These are phyloP conservation scores for Boletus eberwhitei DNA, from an alignment of 768 basidiomycete genomes.

Conservation along the genomic window DNA sequence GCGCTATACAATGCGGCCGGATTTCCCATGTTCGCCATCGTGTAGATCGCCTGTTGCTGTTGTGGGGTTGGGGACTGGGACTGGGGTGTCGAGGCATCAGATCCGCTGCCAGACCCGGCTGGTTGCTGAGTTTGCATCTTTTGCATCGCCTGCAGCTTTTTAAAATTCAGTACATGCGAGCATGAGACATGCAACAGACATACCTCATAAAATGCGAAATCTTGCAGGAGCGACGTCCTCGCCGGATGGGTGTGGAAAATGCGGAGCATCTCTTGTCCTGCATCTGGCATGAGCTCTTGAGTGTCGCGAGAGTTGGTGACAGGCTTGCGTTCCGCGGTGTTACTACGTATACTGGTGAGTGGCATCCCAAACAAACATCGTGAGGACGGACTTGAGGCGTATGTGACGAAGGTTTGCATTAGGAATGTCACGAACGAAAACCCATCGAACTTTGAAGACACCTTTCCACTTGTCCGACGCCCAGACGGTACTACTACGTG, in stretches of 20 bases:
- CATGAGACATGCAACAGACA: constrained; percentile 11
- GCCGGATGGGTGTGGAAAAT: constrained; percentile 95
- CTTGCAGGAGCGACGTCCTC: constrained; percentile 89
- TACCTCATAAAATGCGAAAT: constrained; percentile 91
- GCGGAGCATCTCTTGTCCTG: constrained; percentile 93
- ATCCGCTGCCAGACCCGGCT: constrained; percentile 24
- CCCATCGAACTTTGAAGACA: constrained; percentile 97
- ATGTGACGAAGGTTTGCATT: constrained; percentile 89
- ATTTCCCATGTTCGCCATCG: constrained; percentile 39
- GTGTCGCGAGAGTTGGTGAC: constrained; percentile 98
- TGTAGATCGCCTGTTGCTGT: constrained; percentile 49
- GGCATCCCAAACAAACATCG: background rate
- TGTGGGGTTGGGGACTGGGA: constrained; percentile 40
- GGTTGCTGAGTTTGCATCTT: constrained; percentile 46
- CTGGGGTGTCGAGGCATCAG: constrained; percentile 31
- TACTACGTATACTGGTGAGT: constrained; percentile 47
- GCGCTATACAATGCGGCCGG: constrained; percentile 41
- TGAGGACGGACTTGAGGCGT: constrained; percentile 60
- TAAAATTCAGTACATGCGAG: constrained; percentile 5
- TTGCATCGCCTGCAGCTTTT: constrained; percentile 81
- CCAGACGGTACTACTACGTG: constrained; percentile 94
- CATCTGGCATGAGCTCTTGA: constrained; percentile 93
- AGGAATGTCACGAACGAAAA: constrained; percentile 94
- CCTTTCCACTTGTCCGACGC: constrained; percentile 99
- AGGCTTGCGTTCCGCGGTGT: constrained; percentile 97